Base-by-base conservation (phyloP, 306 rosid species). In the Rosa rugosa region DNA sequence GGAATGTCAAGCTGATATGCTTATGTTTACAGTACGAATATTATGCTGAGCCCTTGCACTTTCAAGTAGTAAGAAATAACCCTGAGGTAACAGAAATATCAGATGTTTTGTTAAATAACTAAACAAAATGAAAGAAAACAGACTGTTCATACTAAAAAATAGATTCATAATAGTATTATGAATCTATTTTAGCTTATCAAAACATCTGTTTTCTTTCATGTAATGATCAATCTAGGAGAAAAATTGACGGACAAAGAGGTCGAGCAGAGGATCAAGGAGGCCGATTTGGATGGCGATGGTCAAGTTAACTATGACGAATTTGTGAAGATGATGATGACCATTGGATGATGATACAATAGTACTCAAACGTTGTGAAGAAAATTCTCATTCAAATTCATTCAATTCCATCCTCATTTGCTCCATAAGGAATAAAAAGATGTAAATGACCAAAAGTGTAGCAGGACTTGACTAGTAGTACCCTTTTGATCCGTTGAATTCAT, bases 281-380 rank as follows among this genome's bases (percentile, higher is more conserved):
- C 98, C 2, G 98, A 94, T 83, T 87, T 94, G 85, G 98, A 94
- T 23, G 98, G 97, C 45, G 98, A 94, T 84, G 97, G 98, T 31
- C 93, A 94, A 84, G 98, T 92, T 72, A 92, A 92, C 77, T 94
- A 84, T 36, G 98, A 94, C 1, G 98, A 94, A 81, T 94, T 94
- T 51, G 98, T 84, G 79, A 94, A 89, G 86, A 82, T 94, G 97
- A 92, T 92, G 98, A 88, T 80, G 87, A 85, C 89, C 51, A 87
- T 91, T 81, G 98, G 97, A 86, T 92, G 97, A 86, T 92, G 84
- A 50, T 45, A 11, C 44, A 38, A 63, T n/a, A 23, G 54, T 11
- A 66, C 42, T 47, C 71, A 6, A 4, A 56, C 56, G 8, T 66
- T 36, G 45, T 36, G 62, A 66, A 34, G 66, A 63, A 54, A 68